phyloP scores from a whole-genome alignment of 148 eudicot genomes.

The Dianthus caryophyllus region DNA sequence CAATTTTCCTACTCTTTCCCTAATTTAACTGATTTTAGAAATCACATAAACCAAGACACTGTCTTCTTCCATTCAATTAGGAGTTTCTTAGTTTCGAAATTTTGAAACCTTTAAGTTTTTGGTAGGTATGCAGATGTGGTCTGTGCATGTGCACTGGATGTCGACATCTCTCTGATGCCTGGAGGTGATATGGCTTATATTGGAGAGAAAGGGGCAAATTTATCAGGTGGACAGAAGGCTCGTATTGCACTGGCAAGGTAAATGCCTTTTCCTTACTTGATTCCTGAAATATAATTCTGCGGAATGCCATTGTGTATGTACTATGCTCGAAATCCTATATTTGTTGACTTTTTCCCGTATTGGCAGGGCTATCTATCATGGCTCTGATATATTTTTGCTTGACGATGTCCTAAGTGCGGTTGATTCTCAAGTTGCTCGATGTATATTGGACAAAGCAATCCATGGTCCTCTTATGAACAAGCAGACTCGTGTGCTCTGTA shows the following conservation, averaged over 20 bases:
- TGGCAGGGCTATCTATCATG: slow-evolving; percentile 78
- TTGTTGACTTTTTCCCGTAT: slow-evolving; percentile 3
- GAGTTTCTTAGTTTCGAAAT: slow-evolving; percentile 3
- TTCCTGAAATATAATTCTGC: neutral
- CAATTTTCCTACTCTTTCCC: slow-evolving; percentile 3
- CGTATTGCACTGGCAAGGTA: slow-evolving; percentile 95
- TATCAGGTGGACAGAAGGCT: slow-evolving; percentile 96
- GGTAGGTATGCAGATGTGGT: slow-evolving; percentile 66
- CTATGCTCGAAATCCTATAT: slow-evolving; percentile 3
- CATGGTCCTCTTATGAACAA: slow-evolving; percentile 68
- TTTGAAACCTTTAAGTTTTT: neutral
- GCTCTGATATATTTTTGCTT: slow-evolving; percentile 61
- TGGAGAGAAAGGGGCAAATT: slow-evolving; percentile 83
- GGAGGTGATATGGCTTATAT: slow-evolving; percentile 81
- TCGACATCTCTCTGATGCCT: slow-evolving; percentile 69
- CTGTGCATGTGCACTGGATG: slow-evolving; percentile 71
- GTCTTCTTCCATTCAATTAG: neutral
- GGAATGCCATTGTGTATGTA: neutral
- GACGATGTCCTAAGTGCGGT: slow-evolving; percentile 97
- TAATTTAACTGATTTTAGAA: neutral
- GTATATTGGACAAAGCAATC: slow-evolving; percentile 68
- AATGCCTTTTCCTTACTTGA: neutral
- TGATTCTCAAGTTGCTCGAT: slow-evolving; percentile 87
- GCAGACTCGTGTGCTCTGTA: slow-evolving; percentile 73
- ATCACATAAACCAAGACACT: neutral